Evolutionary conservation across 1,139 yeast species (phyloP), one percentile per base, ranked within the genome.

Genomic region (Hansenula lynferdii): DNA sequence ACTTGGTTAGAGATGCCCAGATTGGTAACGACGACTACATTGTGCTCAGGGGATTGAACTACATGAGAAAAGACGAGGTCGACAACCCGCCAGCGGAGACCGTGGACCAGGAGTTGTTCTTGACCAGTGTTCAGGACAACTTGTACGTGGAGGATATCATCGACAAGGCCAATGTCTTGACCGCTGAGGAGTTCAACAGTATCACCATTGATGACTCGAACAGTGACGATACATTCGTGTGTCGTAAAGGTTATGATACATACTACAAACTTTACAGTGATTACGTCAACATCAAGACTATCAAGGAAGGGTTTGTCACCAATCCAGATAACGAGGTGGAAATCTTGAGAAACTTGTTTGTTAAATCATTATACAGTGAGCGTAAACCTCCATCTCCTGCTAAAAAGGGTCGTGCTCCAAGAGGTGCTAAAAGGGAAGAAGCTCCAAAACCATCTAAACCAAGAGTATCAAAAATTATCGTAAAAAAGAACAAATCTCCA

Each of bases 181-280:
- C 39, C 20, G 32, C 28, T 22, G 21, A 35, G 5, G 46, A 43
- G 16, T 53, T 51, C 36, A 18, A 31, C 11, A 43, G 37, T 20
- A 43, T 50, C 18, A 34, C 37, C 14, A 45, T 49, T 26, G 57
- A 53, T 31, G 40, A 37, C 9, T 53, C 55, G 3, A 51, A 44
- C 26, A 36, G 36, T 14, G 50, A 41, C 14, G 41, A 28, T 19
- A 48, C 49, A 7, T 53, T 50, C 35, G 6, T 51, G 4, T 48
- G 49, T 27, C 47, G 50, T 1, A 42, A 37, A 34, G 56, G 57
- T 8, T 50, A 47, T 34, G 56, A 53, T 27, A 42, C 52, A 3
- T 50, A 44, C 33, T 45, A 41, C 26, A 39, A 42, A 15, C 31
- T 38, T 1, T 49, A 29, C 34, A 40, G 52, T 8, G 22, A 24